Evolutionary conservation across 2,329 filamentous ascomycete species (phyloP), one percentile per base, ranked within the genome.

Genomic region (Pestalotiopsis sp.): DNA sequence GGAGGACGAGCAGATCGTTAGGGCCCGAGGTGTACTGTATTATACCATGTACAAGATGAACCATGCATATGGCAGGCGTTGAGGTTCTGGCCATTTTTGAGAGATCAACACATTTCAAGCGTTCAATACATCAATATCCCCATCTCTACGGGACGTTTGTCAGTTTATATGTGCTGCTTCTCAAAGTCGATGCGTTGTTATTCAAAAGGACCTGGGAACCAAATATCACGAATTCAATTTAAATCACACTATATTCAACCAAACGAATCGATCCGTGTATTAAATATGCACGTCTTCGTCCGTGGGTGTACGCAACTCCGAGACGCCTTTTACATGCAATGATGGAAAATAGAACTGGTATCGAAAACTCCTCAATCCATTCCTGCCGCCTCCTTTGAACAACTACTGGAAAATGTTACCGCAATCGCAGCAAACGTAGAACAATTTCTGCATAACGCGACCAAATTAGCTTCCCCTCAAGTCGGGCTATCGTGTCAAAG

Each of bases 351-450:
- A 64, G 41, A 68, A 68, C 68, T 73, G 66, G 57, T 66, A 71
- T 70, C 38, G 68, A 71, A 69, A 66, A 57, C 56, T 45, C 31
- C 36, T 58, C 66, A 68, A 72, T 76, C 74, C 70, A 59, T 64
- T 52, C 20, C 31, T 36, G 27, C 11, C 7, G 3, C 59, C 14
- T 12, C 36, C 14, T 36, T 69, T 69, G 68, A 67, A 68, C 69
- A 20, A 36, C 23, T 81, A 90, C 77, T 87, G 84, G 79, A 94
- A 97, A 76, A 97, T 96, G 79, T 95, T 90, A 82, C 94, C 94
- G 83, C 96, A 99, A 70, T 91, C 90, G 85, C 93, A 96, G 86
- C 96, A 99, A 68, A 99, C 96, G 77, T 94, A 95, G 80, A 95
- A 95, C 62, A 96, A 83, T 94, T 94, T 95, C 93, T 96, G 45